Evolutionary conservation across 768 basidiomycete genomes (phyloP).

Genomic region (Baorangia bicolor): DNA sequence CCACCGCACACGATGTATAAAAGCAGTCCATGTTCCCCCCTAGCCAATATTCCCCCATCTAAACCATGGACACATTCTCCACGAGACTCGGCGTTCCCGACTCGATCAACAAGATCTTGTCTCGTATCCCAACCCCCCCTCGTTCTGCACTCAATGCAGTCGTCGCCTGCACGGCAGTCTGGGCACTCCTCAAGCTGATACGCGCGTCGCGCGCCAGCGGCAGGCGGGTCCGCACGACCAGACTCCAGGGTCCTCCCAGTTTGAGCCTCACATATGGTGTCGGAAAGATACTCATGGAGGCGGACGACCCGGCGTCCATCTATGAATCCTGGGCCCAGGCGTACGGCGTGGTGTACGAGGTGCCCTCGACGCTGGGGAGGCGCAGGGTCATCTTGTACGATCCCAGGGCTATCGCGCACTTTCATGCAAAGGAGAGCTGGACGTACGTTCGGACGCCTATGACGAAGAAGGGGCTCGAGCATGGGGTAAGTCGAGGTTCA

Average conservation of each 20-base stretch:
- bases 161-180: not conserved
- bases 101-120: not conserved
- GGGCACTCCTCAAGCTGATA: conserved; percentile 8
- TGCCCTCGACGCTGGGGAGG: conserved; percentile 12
- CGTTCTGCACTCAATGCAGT: not conserved
- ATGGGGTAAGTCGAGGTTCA: not conserved
- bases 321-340: conserved; percentile 22
- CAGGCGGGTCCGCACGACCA: conserved; percentile 13
- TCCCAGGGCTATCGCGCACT: conserved; percentile 33
- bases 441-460: conserved; percentile 43
- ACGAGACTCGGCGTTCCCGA: not conserved
- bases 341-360: conserved; percentile 15
- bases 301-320: conserved; percentile 1
- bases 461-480: conserved; percentile 34
- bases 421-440: conserved; percentile 7
- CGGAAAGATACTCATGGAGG: conserved; percentile 1
- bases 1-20: too few species aligned
- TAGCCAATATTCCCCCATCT: not conserved
- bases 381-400: conserved; percentile 33
- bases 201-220: conserved; percentile 5
- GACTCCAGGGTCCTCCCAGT: conserved; percentile 18
- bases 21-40: too few species aligned
- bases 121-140: not conserved
- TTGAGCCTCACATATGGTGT: conserved; percentile 18
- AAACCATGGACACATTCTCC: not conserved